phyloP scores from a whole-genome alignment of 2,329 filamentous ascomycete genomes.

The Aspergillus ibericus region DNA sequence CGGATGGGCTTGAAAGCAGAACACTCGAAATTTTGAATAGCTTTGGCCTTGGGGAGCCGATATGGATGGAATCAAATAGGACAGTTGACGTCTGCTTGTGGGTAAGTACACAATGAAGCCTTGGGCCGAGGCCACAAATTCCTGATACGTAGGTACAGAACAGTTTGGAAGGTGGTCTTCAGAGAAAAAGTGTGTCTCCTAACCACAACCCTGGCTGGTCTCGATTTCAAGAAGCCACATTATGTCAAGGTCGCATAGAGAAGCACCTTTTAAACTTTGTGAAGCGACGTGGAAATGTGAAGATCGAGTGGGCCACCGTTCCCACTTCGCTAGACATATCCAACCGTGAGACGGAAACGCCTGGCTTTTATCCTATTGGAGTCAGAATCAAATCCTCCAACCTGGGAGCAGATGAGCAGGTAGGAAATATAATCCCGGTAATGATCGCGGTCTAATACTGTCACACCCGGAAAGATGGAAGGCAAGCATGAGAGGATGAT shows the following conservation, averaged over 20 bases:
- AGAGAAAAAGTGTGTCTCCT: constrained; percentile 16
- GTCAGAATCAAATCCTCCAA: background rate
- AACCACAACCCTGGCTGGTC: constrained; percentile 38
- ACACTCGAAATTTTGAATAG: constrained; percentile 73
- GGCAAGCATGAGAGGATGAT: background rate
- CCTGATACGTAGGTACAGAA: background rate
- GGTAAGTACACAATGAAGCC: constrained; percentile 17
- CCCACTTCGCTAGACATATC: background rate
- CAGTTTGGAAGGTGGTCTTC: background rate
- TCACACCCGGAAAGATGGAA: background rate
- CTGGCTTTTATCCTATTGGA: background rate
- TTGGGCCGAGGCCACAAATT: background rate
- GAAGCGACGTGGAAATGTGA: background rate
- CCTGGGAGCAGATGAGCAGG: background rate
- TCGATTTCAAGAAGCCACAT: constrained; percentile 2
- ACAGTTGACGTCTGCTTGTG: constrained; percentile 29
- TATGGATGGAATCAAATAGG: constrained; percentile 45
- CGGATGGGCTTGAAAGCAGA: constrained; percentile 62
- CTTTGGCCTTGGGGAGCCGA: constrained; percentile 65
- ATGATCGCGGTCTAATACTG: background rate
- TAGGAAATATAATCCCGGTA: background rate
- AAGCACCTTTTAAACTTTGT: constrained; percentile 1
- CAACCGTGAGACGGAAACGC: background rate
- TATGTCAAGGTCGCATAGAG: constrained; percentile 5
- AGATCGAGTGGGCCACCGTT: constrained; percentile 4